Evolutionary conservation across 208 protist species (phyloP).

Genomic region (Trypanosoma avium): DNA sequence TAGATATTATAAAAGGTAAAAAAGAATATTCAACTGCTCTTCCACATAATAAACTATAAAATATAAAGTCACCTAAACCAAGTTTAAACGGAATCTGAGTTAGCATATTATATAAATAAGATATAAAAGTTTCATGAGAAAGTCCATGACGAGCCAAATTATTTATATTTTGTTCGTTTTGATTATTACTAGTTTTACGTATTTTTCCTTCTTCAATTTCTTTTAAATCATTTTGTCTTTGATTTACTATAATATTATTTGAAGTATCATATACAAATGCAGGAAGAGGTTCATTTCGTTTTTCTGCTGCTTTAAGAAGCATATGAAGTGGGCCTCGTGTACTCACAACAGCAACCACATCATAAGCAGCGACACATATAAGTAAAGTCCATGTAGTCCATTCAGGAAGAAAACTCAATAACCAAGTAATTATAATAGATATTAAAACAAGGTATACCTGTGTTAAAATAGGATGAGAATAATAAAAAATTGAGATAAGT

Average conservation of each 20-base stretch:
- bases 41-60: conserved; percentile 82
- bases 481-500: conserved; percentile 78
- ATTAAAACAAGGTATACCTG: conserved; percentile 77
- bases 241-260: neutral
- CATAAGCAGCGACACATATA: conserved; percentile 74
- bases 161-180: neutral
- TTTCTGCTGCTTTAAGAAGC: conserved; percentile 59
- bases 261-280: conserved; percentile 81
- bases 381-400: conserved; percentile 88
- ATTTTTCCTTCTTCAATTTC: neutral
- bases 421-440: conserved; percentile 75
- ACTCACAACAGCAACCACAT: conserved; percentile 82
- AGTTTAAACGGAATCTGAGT: conserved; percentile 58
- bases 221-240: neutral
- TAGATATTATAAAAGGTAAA: conserved; percentile 62
- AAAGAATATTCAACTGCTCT: conserved; percentile 43
- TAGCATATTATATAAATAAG: conserved; percentile 7
- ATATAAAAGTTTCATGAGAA: conserved; percentile 1
- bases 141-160: neutral
- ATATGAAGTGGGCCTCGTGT: conserved; percentile 72
- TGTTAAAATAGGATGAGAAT: conserved; percentile 63
- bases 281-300: conserved; percentile 72
- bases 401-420: conserved; percentile 67
- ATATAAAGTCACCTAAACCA: conserved; percentile 88
- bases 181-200: neutral